Conservation (phyloP, 331 rosid genomes). For the Acacia concinna region DNA sequence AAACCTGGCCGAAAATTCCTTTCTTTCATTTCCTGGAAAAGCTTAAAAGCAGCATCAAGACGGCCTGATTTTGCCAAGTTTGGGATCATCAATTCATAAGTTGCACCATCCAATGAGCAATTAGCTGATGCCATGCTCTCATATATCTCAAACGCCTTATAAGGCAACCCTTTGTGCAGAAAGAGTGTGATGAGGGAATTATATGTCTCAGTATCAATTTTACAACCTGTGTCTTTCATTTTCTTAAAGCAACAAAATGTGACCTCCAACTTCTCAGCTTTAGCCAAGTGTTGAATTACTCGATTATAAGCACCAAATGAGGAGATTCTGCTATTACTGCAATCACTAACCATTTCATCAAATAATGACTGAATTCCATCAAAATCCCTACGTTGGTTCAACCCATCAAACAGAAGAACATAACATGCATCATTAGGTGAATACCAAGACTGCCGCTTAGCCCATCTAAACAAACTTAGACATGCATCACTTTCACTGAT, state of each 20-base stretch:
- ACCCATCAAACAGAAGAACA: constrained; percentile 64
- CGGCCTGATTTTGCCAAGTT: constrained; percentile 92
- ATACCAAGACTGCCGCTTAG: constrained; percentile 92
- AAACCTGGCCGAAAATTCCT: constrained; percentile 65
- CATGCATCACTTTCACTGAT: constrained; percentile 60
- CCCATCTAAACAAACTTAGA: constrained; percentile 88
- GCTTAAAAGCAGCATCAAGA: constrained; percentile 87
- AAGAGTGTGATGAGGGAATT: constrained; percentile 79
- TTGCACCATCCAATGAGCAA: constrained; percentile 67
- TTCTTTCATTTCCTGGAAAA: constrained; percentile 79
- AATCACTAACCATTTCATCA: constrained; percentile 85
- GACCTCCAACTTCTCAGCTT: constrained; percentile 84
- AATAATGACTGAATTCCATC: constrained; percentile 76
- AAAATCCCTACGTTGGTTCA: constrained; percentile 70
- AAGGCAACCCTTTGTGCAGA: constrained; percentile 87
- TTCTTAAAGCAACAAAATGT: constrained; percentile 88
- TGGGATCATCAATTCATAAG: constrained; percentile 91
- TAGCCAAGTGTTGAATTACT: constrained; percentile 80
- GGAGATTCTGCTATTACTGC: constrained; percentile 42
- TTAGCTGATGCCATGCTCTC: constrained; percentile 75
- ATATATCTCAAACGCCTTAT: constrained; percentile 88
- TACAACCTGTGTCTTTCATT: constrained; percentile 64
- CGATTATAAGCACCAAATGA: constrained; percentile 59
- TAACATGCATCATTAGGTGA: constrained; percentile 67
- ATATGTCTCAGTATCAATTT: constrained; percentile 67